These are phyloP conservation scores for Aquilaria sinensis DNA, from an alignment of 345 rosid species.

Conservation along the genomic window DNA sequence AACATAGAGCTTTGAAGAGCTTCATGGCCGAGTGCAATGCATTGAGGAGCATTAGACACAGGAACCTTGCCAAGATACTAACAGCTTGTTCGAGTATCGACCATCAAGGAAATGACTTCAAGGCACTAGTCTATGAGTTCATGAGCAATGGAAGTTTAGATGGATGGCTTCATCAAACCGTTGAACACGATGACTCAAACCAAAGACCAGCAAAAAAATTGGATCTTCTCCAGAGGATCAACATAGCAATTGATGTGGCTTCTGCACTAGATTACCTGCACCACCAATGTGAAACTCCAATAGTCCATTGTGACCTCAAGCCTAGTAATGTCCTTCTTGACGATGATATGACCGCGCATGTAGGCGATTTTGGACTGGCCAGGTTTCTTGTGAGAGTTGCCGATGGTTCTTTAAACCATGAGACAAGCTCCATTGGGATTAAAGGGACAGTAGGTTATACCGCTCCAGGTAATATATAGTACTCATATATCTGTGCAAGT, in stretches of 20 bases:
- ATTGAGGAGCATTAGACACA: conserved; percentile 31
- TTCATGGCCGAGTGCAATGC: conserved; percentile 43
- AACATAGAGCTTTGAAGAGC: conserved; percentile 35
- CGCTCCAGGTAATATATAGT: conserved; percentile 17
- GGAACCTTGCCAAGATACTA: conserved; percentile 42
- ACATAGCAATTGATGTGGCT: conserved; percentile 27
- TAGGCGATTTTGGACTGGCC: conserved; percentile 32
- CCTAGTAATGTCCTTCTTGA: conserved; percentile 46
- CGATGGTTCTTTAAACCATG: background rate
- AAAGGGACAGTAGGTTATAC: conserved; percentile 23
- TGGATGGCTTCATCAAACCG: conserved; percentile 28
- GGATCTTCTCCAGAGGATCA: conserved; percentile 27
- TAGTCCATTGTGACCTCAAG: conserved; percentile 37
- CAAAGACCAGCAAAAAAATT: conserved; percentile 12
- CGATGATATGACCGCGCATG: conserved; percentile 17
- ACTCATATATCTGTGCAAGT: background rate
- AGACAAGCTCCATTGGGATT: conserved; percentile 14
- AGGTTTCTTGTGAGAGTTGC: conserved; percentile 14
- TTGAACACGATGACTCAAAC: conserved; percentile 10
- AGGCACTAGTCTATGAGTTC: conserved; percentile 39
- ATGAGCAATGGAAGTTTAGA: conserved; percentile 47
- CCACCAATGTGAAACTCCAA: conserved; percentile 11
- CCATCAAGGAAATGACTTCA: conserved; percentile 38
- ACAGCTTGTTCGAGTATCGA: conserved; percentile 48
- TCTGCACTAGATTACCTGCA: conserved; percentile 29